phyloP scores from a whole-genome alignment of 768 basidiomycete species.

The Rhodotorula babjevae region DNA sequence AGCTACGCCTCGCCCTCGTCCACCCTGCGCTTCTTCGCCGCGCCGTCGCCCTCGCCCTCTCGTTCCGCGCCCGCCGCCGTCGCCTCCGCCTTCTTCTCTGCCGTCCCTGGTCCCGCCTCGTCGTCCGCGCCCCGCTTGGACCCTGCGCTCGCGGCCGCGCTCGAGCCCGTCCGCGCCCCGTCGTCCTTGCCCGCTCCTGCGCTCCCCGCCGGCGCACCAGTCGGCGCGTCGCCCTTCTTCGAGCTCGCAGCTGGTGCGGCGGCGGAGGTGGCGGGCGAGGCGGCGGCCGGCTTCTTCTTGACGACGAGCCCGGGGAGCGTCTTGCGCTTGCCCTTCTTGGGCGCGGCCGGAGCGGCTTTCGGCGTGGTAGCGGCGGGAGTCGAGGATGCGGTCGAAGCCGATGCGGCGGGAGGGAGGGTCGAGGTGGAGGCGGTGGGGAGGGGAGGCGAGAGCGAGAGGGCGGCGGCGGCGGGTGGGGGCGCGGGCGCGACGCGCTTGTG shows the following conservation, averaged over 20 bases:
- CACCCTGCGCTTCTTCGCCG: not conserved
- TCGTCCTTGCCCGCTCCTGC: no score
- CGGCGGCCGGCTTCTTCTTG: not conserved
- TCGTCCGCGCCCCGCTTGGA: not conserved
- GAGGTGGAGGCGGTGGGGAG: not conserved
- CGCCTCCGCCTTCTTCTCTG: no score
- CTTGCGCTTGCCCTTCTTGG: conserved; percentile 19
- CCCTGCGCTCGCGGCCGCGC: no score
- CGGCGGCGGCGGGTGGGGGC: not conserved
- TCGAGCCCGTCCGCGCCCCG: no score
- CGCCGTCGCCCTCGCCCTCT: no score
- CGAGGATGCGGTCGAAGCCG: not conserved
- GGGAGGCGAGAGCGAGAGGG: not conserved
- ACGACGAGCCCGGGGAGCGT: not conserved
- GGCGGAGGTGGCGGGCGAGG: not conserved
- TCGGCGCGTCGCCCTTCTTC: not conserved
- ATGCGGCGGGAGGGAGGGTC: no score
- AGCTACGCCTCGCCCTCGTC: not conserved
- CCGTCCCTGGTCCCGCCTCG: no score
- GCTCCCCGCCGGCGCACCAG: no score
- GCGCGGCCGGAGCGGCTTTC: not conserved
- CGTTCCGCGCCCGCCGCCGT: no score
- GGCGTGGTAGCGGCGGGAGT: not conserved
- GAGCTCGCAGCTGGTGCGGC: no score
- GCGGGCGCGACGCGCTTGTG: not conserved